Evolutionary conservation across 75 land plant species (phyloP), one percentile per base, ranked within the genome.

Genomic region (Pinus tabuliformis): DNA sequence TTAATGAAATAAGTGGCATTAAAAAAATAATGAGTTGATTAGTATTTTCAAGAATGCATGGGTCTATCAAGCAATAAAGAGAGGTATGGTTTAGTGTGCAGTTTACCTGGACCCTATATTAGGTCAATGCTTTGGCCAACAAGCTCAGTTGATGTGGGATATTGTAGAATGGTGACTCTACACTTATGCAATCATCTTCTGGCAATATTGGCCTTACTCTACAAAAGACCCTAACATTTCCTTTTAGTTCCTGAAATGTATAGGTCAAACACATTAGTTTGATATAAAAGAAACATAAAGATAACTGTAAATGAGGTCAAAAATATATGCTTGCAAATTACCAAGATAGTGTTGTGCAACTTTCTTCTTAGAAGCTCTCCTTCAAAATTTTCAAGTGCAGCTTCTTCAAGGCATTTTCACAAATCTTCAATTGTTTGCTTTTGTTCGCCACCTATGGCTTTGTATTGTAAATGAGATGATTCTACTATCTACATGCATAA

Each of bases 261-360:
- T 33, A 73, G 16, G 49, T 56, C 14, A 59, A 24, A 42, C 0
- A 36, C 20, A 52, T 26, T 14, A 42, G 42, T 49, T 49, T 37
- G 0, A 14, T 36, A 24, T 49, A 60, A 13, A 28, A 62, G 28
- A 8, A 62, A 60, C 39, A n/a, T 21, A 16, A 62, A n/a, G 56
- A 15, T 56, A 21, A 17, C 24, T 8, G 3, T 54, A 13, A 52
- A 37, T 42, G 11, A 68, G 6, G 45, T 68, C 9, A 42, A 68
- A 42, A 68, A 42, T 42, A 68, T 39, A 68, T 7, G 71, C 3
- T 68, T 6, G 17, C n/a, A 20, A n/a, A 39, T 68, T 42, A 86
- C 88, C 86, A 82, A 73, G n/a, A 86, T 86, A 56, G 88, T 86
- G 64, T 86, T 86, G 57, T 86, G 88, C 54, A 86, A 82, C 70